Conservation (phyloP, 2,329 filamentous ascomycete genomes). For the Orbilia javanica region DNA sequence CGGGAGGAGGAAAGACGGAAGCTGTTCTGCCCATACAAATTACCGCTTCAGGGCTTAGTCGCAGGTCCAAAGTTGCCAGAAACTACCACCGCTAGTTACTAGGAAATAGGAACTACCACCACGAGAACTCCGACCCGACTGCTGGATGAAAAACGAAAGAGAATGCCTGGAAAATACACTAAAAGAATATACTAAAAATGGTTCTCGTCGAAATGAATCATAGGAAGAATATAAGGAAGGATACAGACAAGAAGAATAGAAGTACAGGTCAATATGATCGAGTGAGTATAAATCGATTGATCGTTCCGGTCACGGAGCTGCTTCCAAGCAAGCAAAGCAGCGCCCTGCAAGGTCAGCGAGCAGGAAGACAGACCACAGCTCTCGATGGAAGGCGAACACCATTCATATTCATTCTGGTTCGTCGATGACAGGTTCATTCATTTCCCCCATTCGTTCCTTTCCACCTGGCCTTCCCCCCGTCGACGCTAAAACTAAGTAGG, state of each 20-base stretch:
- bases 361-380: slow-evolving; percentile 6
- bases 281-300: slow-evolving; percentile 1
- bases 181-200: slow-evolving; percentile 42
- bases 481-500: slow-evolving; percentile 28
- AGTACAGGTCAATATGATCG: background rate
- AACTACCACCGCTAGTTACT: slow-evolving; percentile 1
- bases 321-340: slow-evolving; percentile 25
- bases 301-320: slow-evolving; percentile 51
- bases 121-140: slow-evolving; percentile 28
- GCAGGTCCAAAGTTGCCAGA: slow-evolving; percentile 17
- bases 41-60: slow-evolving; percentile 47
- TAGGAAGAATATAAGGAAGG: slow-evolving; percentile 30
- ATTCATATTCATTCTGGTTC: slow-evolving; percentile 17
- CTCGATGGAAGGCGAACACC: slow-evolving; percentile 14
- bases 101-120: background rate
- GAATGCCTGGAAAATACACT: slow-evolving; percentile 45
- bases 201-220: slow-evolving; percentile 36
- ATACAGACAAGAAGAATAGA: background rate
- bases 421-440: slow-evolving; percentile 13
- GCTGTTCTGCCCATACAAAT: slow-evolving; percentile 54
- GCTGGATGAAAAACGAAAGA: slow-evolving; percentile 10
- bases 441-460: slow-evolving; percentile 5
- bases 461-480: slow-evolving; percentile 14
- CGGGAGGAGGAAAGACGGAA: slow-evolving; percentile 17
- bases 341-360: slow-evolving; percentile 53